Evolutionary conservation across 202 grass and related monocot genomes (phyloP).

Genomic region (Zoysia matrella): DNA sequence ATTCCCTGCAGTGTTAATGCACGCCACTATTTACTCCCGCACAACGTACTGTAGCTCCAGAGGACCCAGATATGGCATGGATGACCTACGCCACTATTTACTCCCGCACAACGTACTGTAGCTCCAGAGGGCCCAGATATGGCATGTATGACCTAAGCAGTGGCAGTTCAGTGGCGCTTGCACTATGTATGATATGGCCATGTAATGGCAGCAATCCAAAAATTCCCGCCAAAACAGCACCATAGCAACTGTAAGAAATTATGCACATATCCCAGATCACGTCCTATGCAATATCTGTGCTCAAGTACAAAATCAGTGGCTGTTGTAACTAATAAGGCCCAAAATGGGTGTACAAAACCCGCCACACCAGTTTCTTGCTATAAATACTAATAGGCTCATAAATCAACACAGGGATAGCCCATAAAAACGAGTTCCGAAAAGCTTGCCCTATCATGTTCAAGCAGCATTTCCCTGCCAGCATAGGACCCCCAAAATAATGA

Average conservation of each 20-base stretch:
- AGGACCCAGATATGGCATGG: too few species aligned
- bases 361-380: constrained; percentile 32
- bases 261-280: not conserved
- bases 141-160: not conserved
- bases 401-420: constrained; percentile 3
- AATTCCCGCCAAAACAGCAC: too few species aligned
- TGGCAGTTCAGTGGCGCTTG: not conserved
- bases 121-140: too few species aligned
- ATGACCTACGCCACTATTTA: too few species aligned
- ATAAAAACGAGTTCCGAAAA: not conserved
- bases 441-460: constrained; percentile 22
- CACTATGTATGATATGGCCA: not conserved
- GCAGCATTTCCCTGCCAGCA: constrained; percentile 49
- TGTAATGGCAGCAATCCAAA: too few species aligned
- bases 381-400: too few species aligned
- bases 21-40: too few species aligned
- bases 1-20: too few species aligned
- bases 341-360: constrained; percentile 20
- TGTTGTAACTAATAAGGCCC: constrained; percentile 3
- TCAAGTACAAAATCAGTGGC: constrained; percentile 4
- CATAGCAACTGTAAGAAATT: too few species aligned
- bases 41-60: too few species aligned
- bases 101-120: too few species aligned
- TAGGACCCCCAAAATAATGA: constrained; percentile 1
- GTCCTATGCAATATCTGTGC: constrained; percentile 9